Conservation (phyloP, 164 flowering plant species). For the Santalum album region DNA sequence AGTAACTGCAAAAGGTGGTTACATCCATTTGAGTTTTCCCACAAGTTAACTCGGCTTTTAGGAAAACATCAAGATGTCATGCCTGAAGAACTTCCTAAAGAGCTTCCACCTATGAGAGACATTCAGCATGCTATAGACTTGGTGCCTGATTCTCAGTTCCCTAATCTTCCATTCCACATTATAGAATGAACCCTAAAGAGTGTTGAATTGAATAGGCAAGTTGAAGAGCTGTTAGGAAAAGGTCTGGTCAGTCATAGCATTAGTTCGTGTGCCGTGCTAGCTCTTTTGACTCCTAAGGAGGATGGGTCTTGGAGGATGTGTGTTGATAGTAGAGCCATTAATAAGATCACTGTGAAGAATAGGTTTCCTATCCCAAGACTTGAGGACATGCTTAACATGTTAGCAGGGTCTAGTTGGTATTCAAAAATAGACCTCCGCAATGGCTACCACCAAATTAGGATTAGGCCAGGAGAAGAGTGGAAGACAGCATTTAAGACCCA, state of each 20-base stretch:
- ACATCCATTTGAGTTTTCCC: no score
- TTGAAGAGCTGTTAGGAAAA: neutral
- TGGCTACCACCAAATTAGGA: neutral
- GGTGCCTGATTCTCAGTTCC: neutral
- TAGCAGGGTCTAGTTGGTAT: no score
- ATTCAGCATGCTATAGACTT: constrained; percentile 1
- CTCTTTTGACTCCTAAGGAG: neutral
- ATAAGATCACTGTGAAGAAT: neutral
- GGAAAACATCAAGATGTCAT: no score
- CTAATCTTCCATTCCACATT: neutral
- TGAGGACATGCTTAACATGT: no score
- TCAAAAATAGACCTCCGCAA: neutral
- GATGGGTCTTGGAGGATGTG: neutral
- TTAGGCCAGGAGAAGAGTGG: constrained; percentile 1
- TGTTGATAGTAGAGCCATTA: neutral
- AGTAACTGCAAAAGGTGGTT: no score
- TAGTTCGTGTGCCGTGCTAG: neutral
- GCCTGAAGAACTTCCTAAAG: no score
- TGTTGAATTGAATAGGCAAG: neutral
- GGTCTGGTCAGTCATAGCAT: neutral
- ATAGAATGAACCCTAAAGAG: neutral
- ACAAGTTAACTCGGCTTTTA: no score
- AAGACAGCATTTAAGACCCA: neutral
- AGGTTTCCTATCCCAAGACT: neutral
- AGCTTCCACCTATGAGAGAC: neutral